Evolutionary conservation across 257 asterid genomes (phyloP).

Genomic region (Thymus quinquecostatus): DNA sequence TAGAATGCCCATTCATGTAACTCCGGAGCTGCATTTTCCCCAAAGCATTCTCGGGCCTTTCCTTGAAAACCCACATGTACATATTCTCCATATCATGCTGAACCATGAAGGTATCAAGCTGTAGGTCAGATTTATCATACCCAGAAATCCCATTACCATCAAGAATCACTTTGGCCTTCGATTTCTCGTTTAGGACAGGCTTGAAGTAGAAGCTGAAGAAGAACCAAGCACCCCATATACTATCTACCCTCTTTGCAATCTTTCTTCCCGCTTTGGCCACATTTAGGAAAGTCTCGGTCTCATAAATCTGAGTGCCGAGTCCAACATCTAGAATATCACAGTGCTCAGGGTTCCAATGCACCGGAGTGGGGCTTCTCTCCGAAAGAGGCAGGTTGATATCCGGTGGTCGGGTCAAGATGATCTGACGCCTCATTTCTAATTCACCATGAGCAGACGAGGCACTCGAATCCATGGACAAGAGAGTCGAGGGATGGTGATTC

Average conservation of each 20-base stretch:
- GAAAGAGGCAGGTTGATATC: slow-evolving; percentile 86
- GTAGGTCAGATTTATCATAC: slow-evolving; percentile 79
- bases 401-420: slow-evolving; percentile 73
- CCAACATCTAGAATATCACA: slow-evolving; percentile 89
- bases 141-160: slow-evolving; percentile 85
- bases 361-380: slow-evolving; percentile 79
- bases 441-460: slow-evolving; percentile 82
- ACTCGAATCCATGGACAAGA: slow-evolving; percentile 90
- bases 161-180: slow-evolving; percentile 67
- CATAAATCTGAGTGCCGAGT: slow-evolving; percentile 67
- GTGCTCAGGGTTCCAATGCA: slow-evolving; percentile 69
- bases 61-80: slow-evolving; percentile 99
- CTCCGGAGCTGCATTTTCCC: slow-evolving; percentile 98
- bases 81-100: slow-evolving; percentile 98
- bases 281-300: slow-evolving; percentile 55
- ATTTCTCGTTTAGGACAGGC: slow-evolving; percentile 82
- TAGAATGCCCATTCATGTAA: slow-evolving; percentile 95
- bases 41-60: slow-evolving; percentile 81
- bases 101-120: slow-evolving; percentile 88
- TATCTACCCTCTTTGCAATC: slow-evolving; percentile 75
- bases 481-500: slow-evolving; percentile 92
- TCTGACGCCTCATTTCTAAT: slow-evolving; percentile 72
- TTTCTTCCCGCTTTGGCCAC: slow-evolving; percentile 72
- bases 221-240: slow-evolving; percentile 99
- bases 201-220: slow-evolving; percentile 92